phyloP scores from a whole-genome alignment of 805 yeast species.

The Yarrowia hollandica region DNA sequence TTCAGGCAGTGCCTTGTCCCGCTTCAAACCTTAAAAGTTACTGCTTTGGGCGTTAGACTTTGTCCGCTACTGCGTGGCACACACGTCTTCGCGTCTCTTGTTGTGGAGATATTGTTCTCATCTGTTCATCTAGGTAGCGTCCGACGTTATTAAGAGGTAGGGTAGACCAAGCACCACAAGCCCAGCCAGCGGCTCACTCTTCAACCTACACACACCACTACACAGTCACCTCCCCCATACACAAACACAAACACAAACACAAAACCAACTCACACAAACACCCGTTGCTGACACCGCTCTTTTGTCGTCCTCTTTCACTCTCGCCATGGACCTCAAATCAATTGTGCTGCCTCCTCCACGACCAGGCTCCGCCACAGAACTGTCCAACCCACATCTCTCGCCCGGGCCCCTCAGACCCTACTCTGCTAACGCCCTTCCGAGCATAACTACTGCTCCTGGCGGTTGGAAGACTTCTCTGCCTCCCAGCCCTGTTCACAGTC shows the following conservation, averaged over 20 bases:
- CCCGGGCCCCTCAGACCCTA: slow-evolving; percentile 12
- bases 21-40: slow-evolving; percentile 1
- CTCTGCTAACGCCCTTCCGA: slow-evolving; percentile 22
- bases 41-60: slow-evolving; percentile 18
- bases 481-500: slow-evolving; percentile 15
- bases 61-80: slow-evolving; percentile 20
- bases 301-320: no score
- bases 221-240: no score
- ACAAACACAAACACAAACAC: background rate
- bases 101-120: slow-evolving; percentile 13
- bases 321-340: slow-evolving; percentile 29
- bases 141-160: no score
- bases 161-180: no score
- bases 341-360: slow-evolving; percentile 26
- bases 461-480: slow-evolving; percentile 9
- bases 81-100: slow-evolving; percentile 27
- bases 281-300: no score
- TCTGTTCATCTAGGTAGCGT: no score
- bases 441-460: slow-evolving; percentile 19
- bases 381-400: slow-evolving; percentile 3
- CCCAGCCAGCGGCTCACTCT: no score
- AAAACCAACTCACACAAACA: no score
- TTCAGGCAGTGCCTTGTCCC: slow-evolving; percentile 25
- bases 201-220: no score
- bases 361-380: slow-evolving; percentile 20